These are phyloP conservation scores for Cucumis sativus DNA, from an alignment of 306 rosid species.

Conservation along the genomic window DNA sequence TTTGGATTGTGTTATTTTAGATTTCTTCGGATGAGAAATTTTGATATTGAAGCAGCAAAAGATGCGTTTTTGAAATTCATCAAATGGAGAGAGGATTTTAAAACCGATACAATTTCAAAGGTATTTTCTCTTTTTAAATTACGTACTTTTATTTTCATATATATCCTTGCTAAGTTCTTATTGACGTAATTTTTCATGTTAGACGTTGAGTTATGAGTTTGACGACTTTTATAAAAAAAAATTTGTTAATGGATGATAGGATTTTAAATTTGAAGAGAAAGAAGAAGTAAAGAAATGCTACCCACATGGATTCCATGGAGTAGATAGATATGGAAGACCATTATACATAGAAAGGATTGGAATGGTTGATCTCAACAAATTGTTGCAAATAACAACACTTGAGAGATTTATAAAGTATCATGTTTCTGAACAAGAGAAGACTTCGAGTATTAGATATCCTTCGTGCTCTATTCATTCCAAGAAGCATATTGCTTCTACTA, in stretches of 20 bases:
- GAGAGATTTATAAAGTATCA: slow-evolving; percentile 63
- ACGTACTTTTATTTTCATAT: too few species aligned
- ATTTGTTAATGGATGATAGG: slow-evolving; percentile 23
- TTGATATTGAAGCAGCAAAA: slow-evolving; percentile 49
- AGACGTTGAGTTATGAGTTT: too few species aligned
- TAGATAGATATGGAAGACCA: slow-evolving; percentile 74
- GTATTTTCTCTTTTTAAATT: slow-evolving; percentile 15
- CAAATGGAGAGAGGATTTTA: slow-evolving; percentile 70
- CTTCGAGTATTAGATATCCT: slow-evolving; percentile 52
- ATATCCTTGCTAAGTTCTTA: too few species aligned
- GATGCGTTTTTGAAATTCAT: slow-evolving; percentile 55
- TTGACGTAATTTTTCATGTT: too few species aligned
- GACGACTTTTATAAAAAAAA: too few species aligned
- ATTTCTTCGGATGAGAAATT: slow-evolving; percentile 88
- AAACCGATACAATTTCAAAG: slow-evolving; percentile 48
- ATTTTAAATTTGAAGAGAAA: slow-evolving; percentile 55
- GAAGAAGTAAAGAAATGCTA: slow-evolving; percentile 65
- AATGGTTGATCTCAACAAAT: slow-evolving; percentile 51
- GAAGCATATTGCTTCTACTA: slow-evolving; percentile 80
- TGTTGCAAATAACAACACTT: slow-evolving; percentile 49
- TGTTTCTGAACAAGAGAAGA: slow-evolving; percentile 82
- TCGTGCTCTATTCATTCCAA: slow-evolving; percentile 74
- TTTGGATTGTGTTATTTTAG: slow-evolving; percentile 12
- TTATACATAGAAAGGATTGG: slow-evolving; percentile 74
- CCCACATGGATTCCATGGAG: slow-evolving; percentile 87